Conservation (phyloP, 306 rosid genomes). For the Dicorynia guianensis region DNA sequence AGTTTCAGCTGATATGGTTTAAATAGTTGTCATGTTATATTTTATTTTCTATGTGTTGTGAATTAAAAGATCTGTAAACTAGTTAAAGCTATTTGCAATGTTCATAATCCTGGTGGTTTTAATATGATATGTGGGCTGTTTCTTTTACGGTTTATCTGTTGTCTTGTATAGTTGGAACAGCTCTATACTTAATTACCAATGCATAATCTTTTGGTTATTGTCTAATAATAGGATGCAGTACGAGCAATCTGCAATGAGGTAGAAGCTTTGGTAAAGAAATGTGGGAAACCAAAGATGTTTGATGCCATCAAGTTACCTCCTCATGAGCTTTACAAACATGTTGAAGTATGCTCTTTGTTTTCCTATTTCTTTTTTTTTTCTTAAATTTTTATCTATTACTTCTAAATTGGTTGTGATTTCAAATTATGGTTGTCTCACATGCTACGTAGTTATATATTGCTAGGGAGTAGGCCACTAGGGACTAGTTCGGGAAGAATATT, state of each 20-base stretch:
- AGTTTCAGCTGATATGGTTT: too few relatives aligned
- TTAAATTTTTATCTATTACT: neutral
- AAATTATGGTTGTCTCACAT: constrained; percentile 7
- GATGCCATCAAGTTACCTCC: constrained; percentile 96
- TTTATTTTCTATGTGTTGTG: too few relatives aligned
- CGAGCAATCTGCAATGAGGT: constrained; percentile 86
- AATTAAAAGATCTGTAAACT: too few relatives aligned
- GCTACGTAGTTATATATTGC: neutral
- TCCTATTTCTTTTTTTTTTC: constrained; percentile 22
- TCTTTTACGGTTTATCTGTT: constrained; percentile 35
- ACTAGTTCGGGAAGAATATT: neutral
- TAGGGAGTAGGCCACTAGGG: neutral
- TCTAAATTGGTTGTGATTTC: constrained; percentile 22
- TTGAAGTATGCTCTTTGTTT: constrained; percentile 66
- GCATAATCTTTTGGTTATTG: constrained; percentile 44
- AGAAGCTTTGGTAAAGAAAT: constrained; percentile 80
- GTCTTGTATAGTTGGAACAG: neutral
- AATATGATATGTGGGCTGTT: constrained; percentile 18
- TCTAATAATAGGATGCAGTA: constrained; percentile 78
- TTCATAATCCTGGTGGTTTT: constrained; percentile 4
- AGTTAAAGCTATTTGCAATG: too few relatives aligned
- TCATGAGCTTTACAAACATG: constrained; percentile 77
- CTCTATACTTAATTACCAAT: constrained; percentile 13
- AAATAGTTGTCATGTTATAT: too few relatives aligned
- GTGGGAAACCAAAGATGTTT: constrained; percentile 93